phyloP scores from a whole-genome alignment of 2,329 filamentous ascomycete species.

The Parascedosporium putredinis region DNA sequence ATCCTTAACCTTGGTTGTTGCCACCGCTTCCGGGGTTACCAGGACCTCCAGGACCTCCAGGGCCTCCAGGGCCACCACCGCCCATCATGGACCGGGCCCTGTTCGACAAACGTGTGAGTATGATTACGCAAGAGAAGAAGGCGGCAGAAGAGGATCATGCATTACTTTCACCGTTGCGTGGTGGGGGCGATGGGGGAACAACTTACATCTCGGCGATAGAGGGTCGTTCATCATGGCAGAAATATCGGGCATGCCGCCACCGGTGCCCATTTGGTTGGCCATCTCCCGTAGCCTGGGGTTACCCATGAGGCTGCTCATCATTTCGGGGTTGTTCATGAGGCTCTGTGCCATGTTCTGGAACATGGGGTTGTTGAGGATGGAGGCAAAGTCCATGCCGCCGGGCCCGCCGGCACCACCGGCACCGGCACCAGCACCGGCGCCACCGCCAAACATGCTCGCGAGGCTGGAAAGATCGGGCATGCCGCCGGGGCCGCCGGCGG shows the following conservation, averaged over 20 bases:
- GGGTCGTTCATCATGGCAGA: conserved; percentile 78
- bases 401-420: conserved; percentile 53
- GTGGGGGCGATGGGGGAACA: neutral
- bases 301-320: conserved; percentile 86
- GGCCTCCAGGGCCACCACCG: conserved; percentile 19
- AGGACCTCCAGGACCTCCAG: conserved; percentile 13
- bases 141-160: neutral
- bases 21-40: conserved; percentile 8
- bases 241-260: conserved; percentile 81
- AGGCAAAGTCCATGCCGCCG: conserved; percentile 78
- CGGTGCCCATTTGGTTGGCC: conserved; percentile 66
- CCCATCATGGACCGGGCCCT: conserved; percentile 40
- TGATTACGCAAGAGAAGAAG: conserved; percentile 4
- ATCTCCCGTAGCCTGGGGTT: conserved; percentile 84
- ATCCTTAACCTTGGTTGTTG: neutral
- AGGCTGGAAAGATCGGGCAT: conserved; percentile 63
- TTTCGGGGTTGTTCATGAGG: conserved; percentile 91
- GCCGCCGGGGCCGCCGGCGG: conserved; percentile 43
- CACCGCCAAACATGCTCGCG: conserved; percentile 63
- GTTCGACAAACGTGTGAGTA: neutral
- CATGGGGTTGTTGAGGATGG: conserved; percentile 97
- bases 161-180: too few species aligned
- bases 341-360: conserved; percentile 95
- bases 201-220: conserved; percentile 87
- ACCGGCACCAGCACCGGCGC: conserved; percentile 36